Evolutionary conservation across 305 asterid genomes (phyloP).

Genomic region (Plantago rigida): DNA sequence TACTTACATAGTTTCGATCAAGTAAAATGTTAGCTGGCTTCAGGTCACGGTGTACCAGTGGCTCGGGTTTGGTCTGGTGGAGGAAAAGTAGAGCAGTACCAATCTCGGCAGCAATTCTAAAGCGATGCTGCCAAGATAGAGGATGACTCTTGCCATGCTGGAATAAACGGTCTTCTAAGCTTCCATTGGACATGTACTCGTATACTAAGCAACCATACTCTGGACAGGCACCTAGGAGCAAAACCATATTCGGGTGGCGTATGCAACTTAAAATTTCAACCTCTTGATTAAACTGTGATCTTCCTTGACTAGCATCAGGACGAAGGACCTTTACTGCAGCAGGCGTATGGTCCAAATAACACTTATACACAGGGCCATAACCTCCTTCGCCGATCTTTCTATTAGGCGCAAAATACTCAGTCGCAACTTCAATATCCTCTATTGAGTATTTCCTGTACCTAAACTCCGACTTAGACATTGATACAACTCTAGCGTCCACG

Average conservation of each 20-base stretch:
- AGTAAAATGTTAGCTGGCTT: conserved; percentile 62
- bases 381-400: conserved; percentile 78
- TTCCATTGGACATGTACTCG: conserved; percentile 57
- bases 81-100: conserved; percentile 58
- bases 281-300: conserved; percentile 77
- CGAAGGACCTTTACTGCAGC: conserved; percentile 70
- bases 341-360: conserved; percentile 62
- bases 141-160: conserved; percentile 51
- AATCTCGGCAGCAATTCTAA: conserved; percentile 58
- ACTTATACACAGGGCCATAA: conserved; percentile 66
- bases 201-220: conserved; percentile 65
- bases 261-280: conserved; percentile 63
- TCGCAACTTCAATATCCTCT: conserved; percentile 63
- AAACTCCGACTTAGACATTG: conserved; percentile 27
- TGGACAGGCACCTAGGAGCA: conserved; percentile 68
- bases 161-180: conserved; percentile 63
- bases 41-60: conserved; percentile 60
- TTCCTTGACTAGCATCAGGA: conserved; percentile 71
- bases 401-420: conserved; percentile 48
- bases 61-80: conserved; percentile 66
- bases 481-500: conserved; percentile 30
- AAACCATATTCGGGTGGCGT: conserved; percentile 69
- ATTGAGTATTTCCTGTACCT: conserved; percentile 60
- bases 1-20: conserved; percentile 61
- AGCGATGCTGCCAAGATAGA: conserved; percentile 57